Percentiles rank a stretch among this genome's conserved stretches.
Evolutionary conservation across 2,329 filamentous ascomycete species (phyloP).

Genomic region (Cordyceps javanica): DNA sequence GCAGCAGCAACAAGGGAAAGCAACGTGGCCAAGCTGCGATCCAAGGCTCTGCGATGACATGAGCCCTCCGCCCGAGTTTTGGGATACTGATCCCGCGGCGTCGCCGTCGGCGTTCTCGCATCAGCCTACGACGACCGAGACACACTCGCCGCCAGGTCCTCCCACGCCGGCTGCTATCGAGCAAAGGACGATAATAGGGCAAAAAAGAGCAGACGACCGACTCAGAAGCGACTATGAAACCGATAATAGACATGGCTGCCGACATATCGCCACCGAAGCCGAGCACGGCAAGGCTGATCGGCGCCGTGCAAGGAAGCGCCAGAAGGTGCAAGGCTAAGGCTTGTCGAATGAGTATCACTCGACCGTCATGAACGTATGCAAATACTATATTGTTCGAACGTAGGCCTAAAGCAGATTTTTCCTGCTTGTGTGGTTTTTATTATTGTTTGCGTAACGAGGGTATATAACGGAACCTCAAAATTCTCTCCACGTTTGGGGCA

Average conservation of each 20-base stretch:
- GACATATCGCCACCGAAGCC: background rate
- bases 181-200: background rate
- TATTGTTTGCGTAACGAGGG: too few species aligned
- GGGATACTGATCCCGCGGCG: background rate
- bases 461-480: too few species aligned
- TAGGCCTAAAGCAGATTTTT: too few species aligned
- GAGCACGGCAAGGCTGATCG: background rate
- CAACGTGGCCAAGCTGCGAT: background rate
- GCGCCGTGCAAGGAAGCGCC: background rate
- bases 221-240: background rate
- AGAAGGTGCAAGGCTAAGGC: background rate
- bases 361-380: background rate
- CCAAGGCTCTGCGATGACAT: background rate
- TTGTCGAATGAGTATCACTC: background rate
- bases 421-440: too few species aligned
- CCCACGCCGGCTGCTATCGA: background rate
- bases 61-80: background rate
- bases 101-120: background rate
- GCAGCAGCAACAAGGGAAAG: background rate
- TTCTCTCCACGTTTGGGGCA: too few species aligned
- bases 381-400: too few species aligned
- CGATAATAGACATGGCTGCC: background rate
- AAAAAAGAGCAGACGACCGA: background rate
- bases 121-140: background rate
- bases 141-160: background rate